Percentiles rank a stretch among this genome's conserved stretches.
phyloP scores from a whole-genome alignment of 768 basidiomycete species.

The Pleurotus tuoliensis region DNA sequence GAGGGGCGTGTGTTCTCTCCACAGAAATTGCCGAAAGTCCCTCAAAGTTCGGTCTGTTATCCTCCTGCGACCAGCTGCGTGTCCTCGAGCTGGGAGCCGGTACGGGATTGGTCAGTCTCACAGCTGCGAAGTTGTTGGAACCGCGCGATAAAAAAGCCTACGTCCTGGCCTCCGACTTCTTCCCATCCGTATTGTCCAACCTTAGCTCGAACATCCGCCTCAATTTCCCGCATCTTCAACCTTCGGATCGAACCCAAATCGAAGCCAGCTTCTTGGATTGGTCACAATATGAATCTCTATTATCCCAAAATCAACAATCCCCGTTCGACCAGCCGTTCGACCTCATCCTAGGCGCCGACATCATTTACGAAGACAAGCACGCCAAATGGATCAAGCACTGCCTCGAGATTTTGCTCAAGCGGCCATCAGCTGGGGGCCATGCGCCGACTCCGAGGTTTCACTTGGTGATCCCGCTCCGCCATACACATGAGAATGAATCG shows the following conservation, averaged over 20 bases:
- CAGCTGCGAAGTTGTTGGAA: constrained; percentile 42
- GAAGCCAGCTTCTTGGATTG: constrained; percentile 55
- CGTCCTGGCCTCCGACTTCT: constrained; percentile 75
- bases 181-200: constrained; percentile 69
- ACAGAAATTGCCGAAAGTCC: constrained; percentile 67
- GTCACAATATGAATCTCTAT: constrained; percentile 25
- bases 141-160: constrained; percentile 13
- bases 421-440: constrained; percentile 12
- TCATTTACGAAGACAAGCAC: constrained; percentile 73
- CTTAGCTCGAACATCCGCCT: constrained; percentile 53
- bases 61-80: constrained; percentile 23
- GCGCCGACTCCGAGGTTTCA: constrained; percentile 45
- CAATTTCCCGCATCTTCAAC: constrained; percentile 41
- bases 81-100: constrained; percentile 83
- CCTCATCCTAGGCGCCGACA: constrained; percentile 76
- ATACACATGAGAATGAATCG: constrained; percentile 59
- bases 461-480: constrained; percentile 72
- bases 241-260: neutral
- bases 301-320: neutral
- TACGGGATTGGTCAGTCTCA: constrained; percentile 75
- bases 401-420: constrained; percentile 45
- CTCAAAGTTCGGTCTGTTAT: constrained; percentile 38
- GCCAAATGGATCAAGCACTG: constrained; percentile 67
- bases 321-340: constrained; percentile 51
- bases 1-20: constrained; percentile 75